Percentiles rank a stretch among this genome's conserved stretches.
These are phyloP conservation scores for Eragrostis curvula DNA, from an alignment of 176 grass and related monocot genomes.

Conservation along the genomic window DNA sequence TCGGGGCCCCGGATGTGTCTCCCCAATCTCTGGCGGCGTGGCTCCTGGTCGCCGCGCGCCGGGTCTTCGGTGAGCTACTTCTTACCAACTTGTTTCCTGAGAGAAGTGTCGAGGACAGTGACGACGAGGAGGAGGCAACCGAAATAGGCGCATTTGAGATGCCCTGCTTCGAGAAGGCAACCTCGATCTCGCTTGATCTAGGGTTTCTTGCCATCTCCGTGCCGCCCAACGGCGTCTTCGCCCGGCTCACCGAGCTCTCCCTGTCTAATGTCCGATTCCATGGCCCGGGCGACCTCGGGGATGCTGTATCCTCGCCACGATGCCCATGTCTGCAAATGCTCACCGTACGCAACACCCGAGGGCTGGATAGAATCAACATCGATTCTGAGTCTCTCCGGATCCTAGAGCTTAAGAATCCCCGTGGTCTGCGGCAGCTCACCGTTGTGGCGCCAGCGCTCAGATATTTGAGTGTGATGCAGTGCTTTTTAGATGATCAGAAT, in stretches of 20 bases:
- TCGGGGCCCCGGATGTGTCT: background rate
- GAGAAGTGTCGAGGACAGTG: background rate
- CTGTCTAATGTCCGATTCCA: background rate
- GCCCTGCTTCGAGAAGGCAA: constrained; percentile 23
- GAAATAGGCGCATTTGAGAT: background rate
- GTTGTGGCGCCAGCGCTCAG: background rate
- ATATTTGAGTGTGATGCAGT: background rate
- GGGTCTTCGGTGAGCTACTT: background rate
- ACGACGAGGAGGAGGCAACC: background rate
- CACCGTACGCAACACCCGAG: background rate
- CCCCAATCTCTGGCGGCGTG: background rate
- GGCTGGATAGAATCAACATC: constrained; percentile 1
- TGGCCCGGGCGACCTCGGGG: background rate
- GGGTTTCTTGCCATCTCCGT: background rate
- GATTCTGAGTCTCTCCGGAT: background rate
- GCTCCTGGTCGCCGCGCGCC: constrained; percentile 37
- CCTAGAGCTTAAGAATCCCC: background rate
- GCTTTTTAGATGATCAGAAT: background rate
- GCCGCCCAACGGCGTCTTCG: background rate
- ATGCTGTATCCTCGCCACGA: background rate
- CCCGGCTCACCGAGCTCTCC: background rate
- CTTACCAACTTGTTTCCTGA: background rate
- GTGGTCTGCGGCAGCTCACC: constrained; percentile 11
- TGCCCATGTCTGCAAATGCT: constrained; percentile 7
- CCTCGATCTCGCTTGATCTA: background rate